These are phyloP conservation scores for Metarhizium guizhouense DNA, from an alignment of 2,329 filamentous ascomycete species.

Conservation along the genomic window DNA sequence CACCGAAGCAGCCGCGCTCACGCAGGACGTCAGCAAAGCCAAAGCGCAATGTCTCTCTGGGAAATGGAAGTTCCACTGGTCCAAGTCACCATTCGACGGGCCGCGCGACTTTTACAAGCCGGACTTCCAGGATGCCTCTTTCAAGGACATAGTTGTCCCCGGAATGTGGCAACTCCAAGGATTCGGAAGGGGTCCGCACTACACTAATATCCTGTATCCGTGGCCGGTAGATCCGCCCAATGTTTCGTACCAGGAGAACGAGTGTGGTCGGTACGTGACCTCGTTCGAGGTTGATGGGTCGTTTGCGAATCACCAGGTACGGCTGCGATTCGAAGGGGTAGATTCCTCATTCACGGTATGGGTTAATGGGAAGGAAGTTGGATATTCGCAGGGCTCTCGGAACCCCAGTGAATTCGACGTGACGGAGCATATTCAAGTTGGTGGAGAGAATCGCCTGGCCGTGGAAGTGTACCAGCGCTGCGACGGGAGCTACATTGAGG, in stretches of 20 bases:
- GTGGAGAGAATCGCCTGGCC: conserved; percentile 44
- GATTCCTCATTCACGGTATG: conserved; percentile 65
- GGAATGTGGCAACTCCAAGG: conserved; percentile 66
- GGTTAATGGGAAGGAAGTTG: conserved; percentile 58
- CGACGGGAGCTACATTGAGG: conserved; percentile 64
- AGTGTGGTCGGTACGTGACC: conserved; percentile 53
- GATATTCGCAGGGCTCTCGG: conserved; percentile 63
- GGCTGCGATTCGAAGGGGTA: conserved; percentile 67
- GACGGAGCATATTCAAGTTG: conserved; percentile 36
- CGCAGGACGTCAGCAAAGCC: conserved; percentile 27
- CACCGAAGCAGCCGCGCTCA: conserved; percentile 38
- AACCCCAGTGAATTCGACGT: conserved; percentile 70
- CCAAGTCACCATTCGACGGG: conserved; percentile 35
- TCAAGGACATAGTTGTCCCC: conserved; percentile 46
- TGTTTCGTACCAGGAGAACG: conserved; percentile 55
- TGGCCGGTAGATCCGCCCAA: conserved; percentile 60
- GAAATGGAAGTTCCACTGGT: conserved; percentile 43
- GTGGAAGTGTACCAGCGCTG: conserved; percentile 66
- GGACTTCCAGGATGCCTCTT: conserved; percentile 24
- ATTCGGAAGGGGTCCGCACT: conserved; percentile 54
- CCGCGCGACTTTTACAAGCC: conserved; percentile 30
- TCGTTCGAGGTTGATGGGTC: conserved; percentile 42
- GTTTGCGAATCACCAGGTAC: conserved; percentile 43
- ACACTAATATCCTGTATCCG: conserved; percentile 61
- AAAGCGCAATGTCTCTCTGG: conserved; percentile 39